Evolutionary conservation across 169 alveolate species (phyloP).

Genomic region (Cryptosporidium ubiquitum): DNA sequence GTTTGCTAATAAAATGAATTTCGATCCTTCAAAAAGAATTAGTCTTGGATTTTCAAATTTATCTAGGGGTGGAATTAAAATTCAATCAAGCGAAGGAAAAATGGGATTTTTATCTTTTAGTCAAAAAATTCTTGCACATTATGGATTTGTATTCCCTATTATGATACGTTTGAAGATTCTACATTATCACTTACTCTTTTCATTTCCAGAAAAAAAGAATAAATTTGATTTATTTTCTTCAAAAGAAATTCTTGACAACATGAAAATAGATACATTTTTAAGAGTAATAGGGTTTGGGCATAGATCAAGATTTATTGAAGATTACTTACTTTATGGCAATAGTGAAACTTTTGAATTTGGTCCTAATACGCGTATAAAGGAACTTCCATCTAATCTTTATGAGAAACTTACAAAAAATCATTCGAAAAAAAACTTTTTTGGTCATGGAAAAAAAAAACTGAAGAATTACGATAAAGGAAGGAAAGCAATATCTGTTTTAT

Average conservation of each 20-base stretch:
- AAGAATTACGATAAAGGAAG: constrained; percentile 18
- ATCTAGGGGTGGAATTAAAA: constrained; percentile 14
- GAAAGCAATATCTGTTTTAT: constrained; percentile 21
- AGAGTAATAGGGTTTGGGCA: constrained; percentile 70
- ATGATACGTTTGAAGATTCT: constrained; percentile 63
- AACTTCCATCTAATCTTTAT: constrained; percentile 39
- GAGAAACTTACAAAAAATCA: constrained; percentile 41
- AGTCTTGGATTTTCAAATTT: constrained; percentile 47
- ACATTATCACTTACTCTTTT: constrained; percentile 14
- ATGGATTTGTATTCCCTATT: constrained; percentile 63
- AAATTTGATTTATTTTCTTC: constrained; percentile 7
- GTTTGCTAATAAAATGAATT: background rate
- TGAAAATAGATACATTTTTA: constrained; percentile 39
- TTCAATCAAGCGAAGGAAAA: constrained; percentile 6
- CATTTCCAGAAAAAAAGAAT: background rate
- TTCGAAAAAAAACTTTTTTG: constrained; percentile 2
- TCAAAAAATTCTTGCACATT: constrained; percentile 70
- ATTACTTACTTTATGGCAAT: constrained; percentile 32
- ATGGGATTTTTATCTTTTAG: constrained; percentile 37
- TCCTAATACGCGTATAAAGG: constrained; percentile 21
- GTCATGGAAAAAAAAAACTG: background rate
- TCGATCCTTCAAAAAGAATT: constrained; percentile 64
- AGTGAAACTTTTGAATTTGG: background rate
- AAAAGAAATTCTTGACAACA: constrained; percentile 54
- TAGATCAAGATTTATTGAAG: constrained; percentile 61